Conservation (phyloP, 495 filamentous ascomycete species). For the Aspergillus hancockii region DNA sequence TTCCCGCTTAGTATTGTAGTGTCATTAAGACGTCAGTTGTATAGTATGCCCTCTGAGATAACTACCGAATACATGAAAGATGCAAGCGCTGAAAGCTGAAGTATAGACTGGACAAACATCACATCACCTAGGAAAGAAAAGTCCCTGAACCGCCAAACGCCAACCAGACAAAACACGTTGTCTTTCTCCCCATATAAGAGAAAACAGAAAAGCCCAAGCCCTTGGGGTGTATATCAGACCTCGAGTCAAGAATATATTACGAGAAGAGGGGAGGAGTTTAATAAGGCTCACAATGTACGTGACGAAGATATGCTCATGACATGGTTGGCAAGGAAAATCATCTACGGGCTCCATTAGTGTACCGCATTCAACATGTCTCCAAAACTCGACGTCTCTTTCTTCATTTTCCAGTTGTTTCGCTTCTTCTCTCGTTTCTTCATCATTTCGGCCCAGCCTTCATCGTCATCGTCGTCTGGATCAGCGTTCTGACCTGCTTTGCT, state of each 20-base stretch:
- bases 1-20: background rate
- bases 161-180: background rate
- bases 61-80: slow-evolving; percentile 12
- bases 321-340: background rate
- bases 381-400: slow-evolving; percentile 52
- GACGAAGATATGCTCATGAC: slow-evolving; percentile 1
- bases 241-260: background rate
- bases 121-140: slow-evolving; percentile 10
- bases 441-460: slow-evolving; percentile 86
- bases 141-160: slow-evolving; percentile 23
- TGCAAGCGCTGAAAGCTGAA: slow-evolving; percentile 8
- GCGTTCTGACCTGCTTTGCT: slow-evolving; percentile 26
- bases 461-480: slow-evolving; percentile 65
- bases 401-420: slow-evolving; percentile 69
- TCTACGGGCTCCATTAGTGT: slow-evolving; percentile 29
- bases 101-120: slow-evolving; percentile 1
- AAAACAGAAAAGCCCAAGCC: slow-evolving; percentile 10
- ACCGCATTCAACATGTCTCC: slow-evolving; percentile 47
- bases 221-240: background rate
- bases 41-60: slow-evolving; percentile 14
- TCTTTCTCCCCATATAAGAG: slow-evolving; percentile 1
- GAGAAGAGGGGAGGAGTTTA: background rate
- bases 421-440: slow-evolving; percentile 81
- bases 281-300: slow-evolving; percentile 3
- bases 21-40: slow-evolving; percentile 6